Evolutionary conservation across 768 basidiomycete genomes (phyloP), one percentile per base, ranked within the genome.

Genomic region (Cantharellus anzutake): DNA sequence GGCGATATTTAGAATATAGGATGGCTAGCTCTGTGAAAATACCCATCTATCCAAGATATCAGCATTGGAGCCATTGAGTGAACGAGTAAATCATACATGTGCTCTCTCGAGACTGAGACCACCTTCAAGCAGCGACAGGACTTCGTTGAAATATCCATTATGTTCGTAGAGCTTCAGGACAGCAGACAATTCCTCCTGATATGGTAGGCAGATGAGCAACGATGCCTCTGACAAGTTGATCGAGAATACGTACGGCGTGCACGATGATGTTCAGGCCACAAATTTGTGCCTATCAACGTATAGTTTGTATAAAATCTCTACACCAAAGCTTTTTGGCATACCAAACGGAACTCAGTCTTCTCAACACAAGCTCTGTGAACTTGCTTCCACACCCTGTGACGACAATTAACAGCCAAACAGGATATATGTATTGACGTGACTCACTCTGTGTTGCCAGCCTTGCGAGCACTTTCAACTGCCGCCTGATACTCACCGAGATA

Each of bases 251-350:
- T 59, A 70, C 72, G 51, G 89, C 88, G 71, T 97, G 91, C 35
- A 99, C 96, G 63, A 99, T 83, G 67, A 99, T 86, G 69, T 99
- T 88, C 64, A 98, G 82, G 79, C 93, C 96, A 69, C 94, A 98
- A 67, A 99, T 98, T 79, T 98, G 93, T 41, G 96, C 94, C 82
- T 82, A 62, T 44, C 41, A 38, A 3, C 58, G 60, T 64, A 41
- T 62, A 48, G 41, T 29, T 37, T 11, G 14, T 37, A 41, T 7
- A 7, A 20, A 42, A 3, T 38, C 29, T 41, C 29, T 16, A 50
- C 53, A 42, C 16, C 44, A 16, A 4, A 35, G 58, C 41, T 44
- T 4, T n/a, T 61, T 35, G 39, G 48, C 5, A 48, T 48, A 48
- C 83, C 70, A 98, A 71, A 61, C 92, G 85, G 81, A 98, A 98